Evolutionary conservation across 1,284 basidiomycete species (phyloP).

Genomic region (Puccinia triticina): DNA sequence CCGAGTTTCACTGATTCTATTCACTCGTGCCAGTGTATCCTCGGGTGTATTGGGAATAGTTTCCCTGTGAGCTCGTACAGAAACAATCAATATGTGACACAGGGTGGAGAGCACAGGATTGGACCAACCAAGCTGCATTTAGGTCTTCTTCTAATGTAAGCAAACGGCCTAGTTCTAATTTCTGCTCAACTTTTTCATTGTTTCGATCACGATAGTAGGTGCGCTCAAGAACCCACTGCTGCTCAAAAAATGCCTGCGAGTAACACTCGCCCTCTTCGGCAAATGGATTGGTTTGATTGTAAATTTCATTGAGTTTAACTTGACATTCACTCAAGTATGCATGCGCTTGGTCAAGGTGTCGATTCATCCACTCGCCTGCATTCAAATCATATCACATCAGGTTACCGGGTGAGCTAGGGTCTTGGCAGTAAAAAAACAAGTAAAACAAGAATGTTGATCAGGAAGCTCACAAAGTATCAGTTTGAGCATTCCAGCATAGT

Average conservation of each 20-base stretch:
- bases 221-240: neutral
- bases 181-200: neutral
- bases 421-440: neutral
- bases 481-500: neutral
- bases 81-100: neutral
- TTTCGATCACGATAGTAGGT: neutral
- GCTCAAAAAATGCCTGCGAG: neutral
- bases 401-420: no score
- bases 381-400: neutral
- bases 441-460: neutral
- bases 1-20: neutral
- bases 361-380: neutral
- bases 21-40: neutral
- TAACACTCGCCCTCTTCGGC: neutral
- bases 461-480: neutral
- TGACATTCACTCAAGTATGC: neutral
- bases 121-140: conserved; percentile 3
- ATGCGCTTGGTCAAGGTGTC: neutral
- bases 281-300: neutral
- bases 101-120: no score
- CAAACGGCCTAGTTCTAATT: neutral
- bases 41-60: neutral
- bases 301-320: neutral
- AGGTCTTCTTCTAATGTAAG: neutral
- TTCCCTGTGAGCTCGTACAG: neutral